Evolutionary conservation across 129 eudicot genomes (phyloP), one percentile per base, ranked within the genome.

Genomic region (Pseudognaphalium luteoalbum): DNA sequence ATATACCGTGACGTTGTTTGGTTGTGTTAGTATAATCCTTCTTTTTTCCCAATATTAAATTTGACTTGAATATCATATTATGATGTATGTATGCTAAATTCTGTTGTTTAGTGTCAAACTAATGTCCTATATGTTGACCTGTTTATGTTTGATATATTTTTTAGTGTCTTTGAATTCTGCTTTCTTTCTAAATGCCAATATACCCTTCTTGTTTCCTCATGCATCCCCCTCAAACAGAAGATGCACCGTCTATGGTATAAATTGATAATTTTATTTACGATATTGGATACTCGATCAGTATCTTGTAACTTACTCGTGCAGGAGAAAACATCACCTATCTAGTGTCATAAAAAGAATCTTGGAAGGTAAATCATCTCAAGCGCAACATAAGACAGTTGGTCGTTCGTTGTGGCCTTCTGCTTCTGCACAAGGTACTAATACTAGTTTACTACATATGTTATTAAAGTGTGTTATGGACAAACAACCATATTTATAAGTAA

Each of bases 371-470:
- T 39, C 80, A 66, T 29, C 22, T 57, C 51, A 71, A 33, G 78
- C 21, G 33, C 69, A 78, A 73, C 73, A 68, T 57, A 76, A 61
- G 81, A 72, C 72, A 37, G 47, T 61, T 15, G 35, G 81, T 2
- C 80, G 85, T 67, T 65, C 78, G 61, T 74, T 85, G 61, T 72
- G 89, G 81, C 64, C 73, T 41, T 83, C 93, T 58, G 83, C 84
- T 30, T 91, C 93, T 59, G 91, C 89, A 21, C 89, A 82, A 78
- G 97, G 97, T 91, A 84, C 78, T 78, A 19, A 62, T 73, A 79
- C 51, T 50, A 20, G 11, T 32, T 32, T 1, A 32, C 34, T 32
- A 32, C 34, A 1, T 1, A 6, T 65, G 61, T 57, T 64, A 39
- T 56, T 33, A 19, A n/a, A 64, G 37, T 21, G 11, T 5, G n/a